Base-by-base conservation (phyloP, 164 flowering plant species). In the Buxus sempervirens region DNA sequence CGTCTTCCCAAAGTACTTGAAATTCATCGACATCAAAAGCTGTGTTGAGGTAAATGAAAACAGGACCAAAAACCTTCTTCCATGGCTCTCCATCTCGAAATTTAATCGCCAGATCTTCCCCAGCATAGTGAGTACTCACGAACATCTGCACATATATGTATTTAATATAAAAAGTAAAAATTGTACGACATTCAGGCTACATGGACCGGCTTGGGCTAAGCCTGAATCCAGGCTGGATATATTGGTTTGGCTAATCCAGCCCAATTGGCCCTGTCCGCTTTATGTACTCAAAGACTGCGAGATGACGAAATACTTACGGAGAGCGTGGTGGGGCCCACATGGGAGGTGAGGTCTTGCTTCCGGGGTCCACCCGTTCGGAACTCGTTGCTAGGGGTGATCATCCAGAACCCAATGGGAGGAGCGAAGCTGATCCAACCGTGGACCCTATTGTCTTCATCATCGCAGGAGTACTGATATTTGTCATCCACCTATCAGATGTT, bases 291-390 rank as follows among this genome's bases (percentile, higher is more conserved):
- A n/a, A n/a, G n/a, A n/a, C n/a, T n/a, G n/a, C n/a, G n/a, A n/a
- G n/a, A 68, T 32, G 21, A 2, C 25, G 0, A 38, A 9, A 25
- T 9, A 57, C 85, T 68, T 78, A 87, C 91, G 0, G 84, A 60
- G 23, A 87, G 84, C 9, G 83, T 60, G 9, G 77, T 80, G 7
- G 92, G 90, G 24, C 90, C 90, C 3, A 79, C 86, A 58, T 92
- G 99, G 42, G 98, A 92, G 28, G 96, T 77, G 13, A 95, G 87
- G 57, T 83, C 82, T 78, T 92, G 99, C 73, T 95, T 95, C 62
- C 80, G 60, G 18, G 98, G 99, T 12, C 99, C 98, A 66, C 95
- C 97, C 22, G 90, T 75, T 22, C 94, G 78, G 66, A 87, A 95
- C 77, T 95, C 99, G 72, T 82, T 65, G 58, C 93, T 90, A 0